These are phyloP conservation scores for Yamadazyma spencermartinsiae DNA, from an alignment of 1,139 yeast genomes.

Conservation along the genomic window DNA sequence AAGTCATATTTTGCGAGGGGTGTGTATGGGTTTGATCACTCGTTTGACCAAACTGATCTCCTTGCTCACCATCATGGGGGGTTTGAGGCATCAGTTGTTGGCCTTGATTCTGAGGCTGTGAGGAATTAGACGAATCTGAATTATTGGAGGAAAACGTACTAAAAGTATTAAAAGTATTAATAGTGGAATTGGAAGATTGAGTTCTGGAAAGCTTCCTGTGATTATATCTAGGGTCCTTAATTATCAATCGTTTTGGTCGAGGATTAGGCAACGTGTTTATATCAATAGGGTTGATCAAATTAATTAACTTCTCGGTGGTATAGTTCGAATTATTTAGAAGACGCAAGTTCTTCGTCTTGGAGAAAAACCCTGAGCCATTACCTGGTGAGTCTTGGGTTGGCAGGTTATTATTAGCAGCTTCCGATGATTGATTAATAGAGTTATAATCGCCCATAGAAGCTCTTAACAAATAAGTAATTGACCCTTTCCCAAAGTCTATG, in stretches of 20 bases:
- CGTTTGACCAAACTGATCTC: background rate
- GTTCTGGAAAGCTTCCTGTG: slow-evolving; percentile 39
- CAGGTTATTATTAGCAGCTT: slow-evolving; percentile 6
- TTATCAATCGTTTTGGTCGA: slow-evolving; percentile 62
- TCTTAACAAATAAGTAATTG: slow-evolving; percentile 65
- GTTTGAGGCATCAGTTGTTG: no score
- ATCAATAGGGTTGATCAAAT: slow-evolving; percentile 72
- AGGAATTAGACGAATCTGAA: slow-evolving; percentile 24
- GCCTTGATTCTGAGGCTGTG: slow-evolving; percentile 5
- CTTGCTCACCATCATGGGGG: slow-evolving; percentile 4
- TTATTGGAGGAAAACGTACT: slow-evolving; percentile 38
- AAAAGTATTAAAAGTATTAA: slow-evolving; percentile 39
- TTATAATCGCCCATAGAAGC: slow-evolving; percentile 49
- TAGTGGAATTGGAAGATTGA: slow-evolving; percentile 53
- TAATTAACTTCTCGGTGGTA: slow-evolving; percentile 56
- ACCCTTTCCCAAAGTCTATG: slow-evolving; percentile 82
- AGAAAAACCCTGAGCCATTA: slow-evolving; percentile 15
- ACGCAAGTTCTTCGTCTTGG: slow-evolving; percentile 26
- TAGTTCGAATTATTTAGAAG: slow-evolving; percentile 29
- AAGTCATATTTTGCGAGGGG: background rate
- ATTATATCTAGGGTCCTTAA: slow-evolving; percentile 46
- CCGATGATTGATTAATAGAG: slow-evolving; percentile 8
- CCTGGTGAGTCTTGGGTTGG: slow-evolving; percentile 12
- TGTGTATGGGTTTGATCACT: background rate
- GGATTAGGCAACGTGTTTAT: slow-evolving; percentile 66